Evolutionary conservation across 768 basidiomycete genomes (phyloP), one percentile per base, ranked within the genome.

Genomic region (Pisolithus orientalis): DNA sequence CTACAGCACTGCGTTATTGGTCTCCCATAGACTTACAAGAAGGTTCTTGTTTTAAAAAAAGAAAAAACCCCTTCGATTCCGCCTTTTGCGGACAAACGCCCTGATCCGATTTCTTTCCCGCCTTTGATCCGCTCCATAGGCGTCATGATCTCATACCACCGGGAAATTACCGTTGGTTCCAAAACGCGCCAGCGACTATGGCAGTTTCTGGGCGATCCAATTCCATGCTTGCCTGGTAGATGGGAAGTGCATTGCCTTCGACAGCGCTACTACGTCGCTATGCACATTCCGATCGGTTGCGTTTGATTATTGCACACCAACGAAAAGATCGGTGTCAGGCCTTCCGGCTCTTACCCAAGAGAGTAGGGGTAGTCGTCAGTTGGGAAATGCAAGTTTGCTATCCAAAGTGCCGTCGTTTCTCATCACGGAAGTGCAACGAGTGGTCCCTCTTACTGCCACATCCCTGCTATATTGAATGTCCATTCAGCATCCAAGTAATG

Each of bases 141-240:
- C 21, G 21, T 84, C 55, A 78, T 77, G 0, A 63, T 82, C 40
- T 76, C 78, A 1, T 68, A 83, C 47, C 75, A 72, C 42, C 67
- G 85, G 25, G 80, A 80, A 27, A 77, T 77, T 54, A 72, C 84
- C 47, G 75, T 71, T 48, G 75, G 80, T 52, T 66, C 77, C 10
- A 57, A 61, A 14, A 74, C 27, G 70, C 72, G 1, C 84, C 83
- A 64, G 70, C 83, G 17, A 58, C 77, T 29, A 70, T 81, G 24
- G 80, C 80, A 6, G 66, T 73, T 44, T 72, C 75, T 52, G 54
- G 57, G 13, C 72, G 75, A 24, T 84, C 82, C 62, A 80, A 85
- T 54, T 75, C 79, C 4, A 80, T 82, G 0, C 72, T 85, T 40
- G 71, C 68, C 21, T 80, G 76, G 57, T 70, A 83, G 37, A 80